A percentile compares a stretch with the other conserved stretches of the same genome.
Evolutionary conservation across 2,329 filamentous ascomycete genomes (phyloP).

Genomic region (Fusarium lyarnte): DNA sequence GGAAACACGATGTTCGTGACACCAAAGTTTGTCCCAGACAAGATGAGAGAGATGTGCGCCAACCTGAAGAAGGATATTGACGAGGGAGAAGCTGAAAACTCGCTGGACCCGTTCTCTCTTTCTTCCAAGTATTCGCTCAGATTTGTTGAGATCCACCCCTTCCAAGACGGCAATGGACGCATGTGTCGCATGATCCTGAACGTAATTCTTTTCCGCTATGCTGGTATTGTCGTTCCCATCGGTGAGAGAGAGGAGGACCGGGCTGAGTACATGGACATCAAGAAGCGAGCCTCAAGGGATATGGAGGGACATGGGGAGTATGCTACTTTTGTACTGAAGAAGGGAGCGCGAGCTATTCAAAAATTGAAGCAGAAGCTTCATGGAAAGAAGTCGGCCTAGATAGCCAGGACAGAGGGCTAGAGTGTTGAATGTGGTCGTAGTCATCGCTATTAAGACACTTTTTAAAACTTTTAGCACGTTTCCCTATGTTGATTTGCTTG

Average conservation of each 20-base stretch:
- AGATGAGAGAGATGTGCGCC: slow-evolving; percentile 43
- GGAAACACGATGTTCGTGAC: slow-evolving; percentile 42
- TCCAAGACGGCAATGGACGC: slow-evolving; percentile 52
- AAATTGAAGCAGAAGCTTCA: slow-evolving; percentile 39
- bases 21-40: slow-evolving; percentile 37
- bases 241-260: slow-evolving; percentile 34
- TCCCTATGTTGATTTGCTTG: too few species aligned
- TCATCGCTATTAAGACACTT: too few species aligned
- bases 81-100: background rate
- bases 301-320: slow-evolving; percentile 45
- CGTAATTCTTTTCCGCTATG: slow-evolving; percentile 47
- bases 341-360: slow-evolving; percentile 3
- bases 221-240: slow-evolving; percentile 36
- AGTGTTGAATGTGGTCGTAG: too few species aligned
- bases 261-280: slow-evolving; percentile 38
- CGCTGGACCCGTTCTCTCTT: slow-evolving; percentile 44
- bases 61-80: slow-evolving; percentile 33
- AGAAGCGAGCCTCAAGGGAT: slow-evolving; percentile 30
- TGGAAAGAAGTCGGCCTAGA: slow-evolving; percentile 6
- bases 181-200: slow-evolving; percentile 52
- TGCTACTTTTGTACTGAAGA: slow-evolving; percentile 39
- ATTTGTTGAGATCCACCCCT: slow-evolving; percentile 52
- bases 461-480: too few species aligned
- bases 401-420: background rate
- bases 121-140: slow-evolving; percentile 42